phyloP scores from a whole-genome alignment of 2,329 filamentous ascomycete species.

The Pestalotiopsis sp. region DNA sequence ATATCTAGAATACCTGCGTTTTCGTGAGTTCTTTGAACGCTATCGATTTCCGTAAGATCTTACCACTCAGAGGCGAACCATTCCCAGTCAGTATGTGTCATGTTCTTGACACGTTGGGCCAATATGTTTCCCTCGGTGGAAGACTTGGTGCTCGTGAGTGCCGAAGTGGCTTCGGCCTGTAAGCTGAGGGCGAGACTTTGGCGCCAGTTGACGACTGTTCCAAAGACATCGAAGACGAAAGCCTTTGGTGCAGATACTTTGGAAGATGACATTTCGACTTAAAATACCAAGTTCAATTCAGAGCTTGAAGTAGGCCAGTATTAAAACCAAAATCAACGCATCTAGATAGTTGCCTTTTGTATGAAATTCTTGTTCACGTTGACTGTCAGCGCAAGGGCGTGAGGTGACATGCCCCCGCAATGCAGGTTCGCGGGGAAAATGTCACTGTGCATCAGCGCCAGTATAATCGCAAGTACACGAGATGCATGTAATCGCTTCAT shows the following conservation, averaged over 20 bases:
- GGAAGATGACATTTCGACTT: neutral
- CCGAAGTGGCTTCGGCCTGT: constrained; percentile 37
- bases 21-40: too few species aligned
- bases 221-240: constrained; percentile 62
- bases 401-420: neutral
- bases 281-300: neutral
- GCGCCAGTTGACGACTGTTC: constrained; percentile 68
- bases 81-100: constrained; percentile 54
- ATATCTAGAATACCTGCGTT: constrained; percentile 40
- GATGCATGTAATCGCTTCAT: too few species aligned
- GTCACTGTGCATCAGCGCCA: neutral
- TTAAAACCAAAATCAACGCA: too few species aligned
- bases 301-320: neutral
- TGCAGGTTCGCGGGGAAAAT: neutral
- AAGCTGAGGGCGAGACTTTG: constrained; percentile 55
- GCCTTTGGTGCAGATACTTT: constrained; percentile 34
- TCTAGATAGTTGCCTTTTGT: neutral
- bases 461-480: neutral
- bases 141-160: constrained; percentile 42
- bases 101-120: constrained; percentile 41
- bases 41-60: constrained; percentile 10
- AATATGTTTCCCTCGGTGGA: constrained; percentile 43
- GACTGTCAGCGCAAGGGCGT: neutral
- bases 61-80: constrained; percentile 62
- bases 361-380: neutral